Conservation (phyloP, 208 protist genomes). For the Willaertia magna region DNA sequence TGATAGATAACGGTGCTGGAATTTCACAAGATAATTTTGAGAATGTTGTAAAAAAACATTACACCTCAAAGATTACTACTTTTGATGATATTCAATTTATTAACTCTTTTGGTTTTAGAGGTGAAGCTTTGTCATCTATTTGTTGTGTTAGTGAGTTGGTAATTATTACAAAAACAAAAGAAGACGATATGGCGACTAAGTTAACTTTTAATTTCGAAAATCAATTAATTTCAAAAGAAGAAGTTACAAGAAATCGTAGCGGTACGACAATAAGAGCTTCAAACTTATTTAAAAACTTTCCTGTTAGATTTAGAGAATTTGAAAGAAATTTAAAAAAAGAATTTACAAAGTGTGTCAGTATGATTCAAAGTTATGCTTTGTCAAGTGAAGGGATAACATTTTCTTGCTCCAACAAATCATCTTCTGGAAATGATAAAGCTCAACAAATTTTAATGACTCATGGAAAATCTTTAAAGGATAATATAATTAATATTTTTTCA, state of each 20-base stretch:
- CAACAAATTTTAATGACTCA: neutral
- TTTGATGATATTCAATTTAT: conserved; percentile 29
- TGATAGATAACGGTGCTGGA: neutral
- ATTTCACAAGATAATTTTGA: neutral
- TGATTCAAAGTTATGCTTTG: conserved; percentile 43
- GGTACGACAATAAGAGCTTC: conserved; percentile 61
- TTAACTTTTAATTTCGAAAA: neutral
- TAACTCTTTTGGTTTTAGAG: conserved; percentile 36
- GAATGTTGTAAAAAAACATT: conserved; percentile 7
- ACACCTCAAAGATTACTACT: conserved; percentile 27
- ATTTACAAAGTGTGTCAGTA: conserved; percentile 21
- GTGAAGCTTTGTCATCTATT: conserved; percentile 26
- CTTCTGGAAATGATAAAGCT: neutral
- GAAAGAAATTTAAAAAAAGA: conserved; percentile 53
- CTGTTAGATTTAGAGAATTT: conserved; percentile 70
- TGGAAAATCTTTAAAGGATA: neutral
- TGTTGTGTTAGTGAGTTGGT: neutral
- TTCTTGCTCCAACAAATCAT: neutral
- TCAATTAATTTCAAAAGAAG: neutral
- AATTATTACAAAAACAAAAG: neutral
- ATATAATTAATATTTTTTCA: neutral
- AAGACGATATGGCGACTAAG: neutral
- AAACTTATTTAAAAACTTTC: conserved; percentile 62
- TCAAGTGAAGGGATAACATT: conserved; percentile 5
- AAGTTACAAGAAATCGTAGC: neutral